Evolutionary conservation across 2,329 filamentous ascomycete genomes (phyloP), one percentile per base, ranked within the genome.

Genomic region (Cadophora gregata): DNA sequence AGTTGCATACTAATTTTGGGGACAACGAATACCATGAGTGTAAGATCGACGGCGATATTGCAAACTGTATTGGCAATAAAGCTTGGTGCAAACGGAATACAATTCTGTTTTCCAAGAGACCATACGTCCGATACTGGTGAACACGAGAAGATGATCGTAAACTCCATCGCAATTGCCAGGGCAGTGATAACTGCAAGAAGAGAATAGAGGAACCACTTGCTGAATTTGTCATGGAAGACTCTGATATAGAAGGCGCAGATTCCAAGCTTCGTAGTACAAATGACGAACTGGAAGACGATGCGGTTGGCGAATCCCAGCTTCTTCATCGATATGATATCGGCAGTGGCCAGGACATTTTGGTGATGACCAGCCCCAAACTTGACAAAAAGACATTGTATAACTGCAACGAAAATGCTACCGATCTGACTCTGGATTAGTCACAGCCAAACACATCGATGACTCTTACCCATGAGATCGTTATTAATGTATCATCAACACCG

Each of bases 1-100:
- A 21, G 9, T n/a, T 21, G 66, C 69, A 27, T 65, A 71, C 69
- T 31, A 31, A 73, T 62, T 45, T 65, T 45, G 42, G 69, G 71
- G 19, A 73, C 62, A 1, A 67, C 70, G 65, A 71, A 73, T n/a
- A 31, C 42, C 56, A 73, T 65, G 31, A 73, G 51, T 19, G 62
- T 14, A 8, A 73, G 6, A 58, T 72, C 70, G 29, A 51, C 56
- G 8, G 64, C 14, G 12, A 73, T 68, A 51, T 70, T 71, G 24
- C 62, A 66, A 12, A 62, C 50, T 19, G 65, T 63, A 36, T 59
- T 66, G 1, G 65, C 59, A 21, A 66, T 59, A 12, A 67, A 48
- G 21, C 31, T 63, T 4, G 67, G 63, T 55, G 55, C 48, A 8
- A 62, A 21, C 3, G 61, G 36, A 16, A 62, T 36, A 53, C 69